A percentile compares a stretch with the other conserved stretches of the same genome.
Conservation (phyloP, 1,139 yeast species). For the Blastobotrys buckinghamii region DNA sequence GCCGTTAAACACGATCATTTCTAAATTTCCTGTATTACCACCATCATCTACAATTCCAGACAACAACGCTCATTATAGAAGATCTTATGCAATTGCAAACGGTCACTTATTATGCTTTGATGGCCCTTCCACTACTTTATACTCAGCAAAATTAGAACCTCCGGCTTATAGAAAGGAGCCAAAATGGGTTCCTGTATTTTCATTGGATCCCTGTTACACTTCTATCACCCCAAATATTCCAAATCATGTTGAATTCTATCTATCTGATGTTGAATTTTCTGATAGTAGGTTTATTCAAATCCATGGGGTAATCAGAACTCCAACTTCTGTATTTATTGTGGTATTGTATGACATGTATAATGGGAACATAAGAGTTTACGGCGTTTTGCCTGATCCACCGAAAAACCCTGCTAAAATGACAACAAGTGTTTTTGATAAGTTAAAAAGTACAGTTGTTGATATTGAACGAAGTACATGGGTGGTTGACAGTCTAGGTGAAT, state of each 20-base stretch:
- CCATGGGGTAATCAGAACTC: background rate
- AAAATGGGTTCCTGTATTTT: background rate
- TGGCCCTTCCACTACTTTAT: background rate
- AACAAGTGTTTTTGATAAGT: background rate
- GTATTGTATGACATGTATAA: background rate
- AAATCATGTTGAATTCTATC: background rate
- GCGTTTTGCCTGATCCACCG: background rate
- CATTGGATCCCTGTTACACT: background rate
- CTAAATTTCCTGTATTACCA: background rate
- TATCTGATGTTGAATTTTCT: background rate
- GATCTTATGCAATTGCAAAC: background rate
- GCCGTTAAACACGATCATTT: background rate
- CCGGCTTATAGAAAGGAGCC: too few relatives aligned
- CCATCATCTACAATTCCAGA: background rate
- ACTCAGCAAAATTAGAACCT: background rate
- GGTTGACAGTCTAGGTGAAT: background rate
- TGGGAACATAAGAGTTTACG: background rate
- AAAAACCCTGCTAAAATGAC: background rate
- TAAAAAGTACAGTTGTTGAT: background rate
- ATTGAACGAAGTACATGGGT: background rate
- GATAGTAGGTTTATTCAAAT: conserved; percentile 3
- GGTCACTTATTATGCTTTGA: conserved; percentile 3
- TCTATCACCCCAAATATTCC: background rate
- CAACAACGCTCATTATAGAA: background rate
- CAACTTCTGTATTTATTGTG: background rate